A percentile compares a stretch with the other conserved stretches of the same genome.
Evolutionary conservation across 768 basidiomycete species (phyloP).

Genomic region (Suillus placidus): DNA sequence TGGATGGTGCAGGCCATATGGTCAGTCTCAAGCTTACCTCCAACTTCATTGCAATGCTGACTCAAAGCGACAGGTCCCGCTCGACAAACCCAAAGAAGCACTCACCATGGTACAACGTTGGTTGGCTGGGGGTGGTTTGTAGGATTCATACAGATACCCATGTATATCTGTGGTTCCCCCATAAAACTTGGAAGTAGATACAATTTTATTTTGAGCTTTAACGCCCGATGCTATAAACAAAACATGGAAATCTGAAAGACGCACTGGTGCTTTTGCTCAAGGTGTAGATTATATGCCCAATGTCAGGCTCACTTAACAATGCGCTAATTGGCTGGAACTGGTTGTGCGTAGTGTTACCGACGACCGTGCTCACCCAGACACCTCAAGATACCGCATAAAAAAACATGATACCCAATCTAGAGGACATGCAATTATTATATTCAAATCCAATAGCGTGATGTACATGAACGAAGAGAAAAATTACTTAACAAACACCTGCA

Average conservation of each 20-base stretch:
- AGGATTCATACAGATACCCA: conserved; percentile 11
- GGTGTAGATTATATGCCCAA: no score
- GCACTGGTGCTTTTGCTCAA: no score
- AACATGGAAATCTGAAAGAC: no score
- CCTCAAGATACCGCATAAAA: background rate
- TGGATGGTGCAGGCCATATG: conserved; percentile 78
- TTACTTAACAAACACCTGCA: background rate
- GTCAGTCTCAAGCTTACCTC: conserved; percentile 34
- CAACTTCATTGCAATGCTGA: conserved; percentile 10
- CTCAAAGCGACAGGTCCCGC: conserved; percentile 48
- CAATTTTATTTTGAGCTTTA: background rate
- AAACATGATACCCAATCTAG: background rate
- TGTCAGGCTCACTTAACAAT: background rate
- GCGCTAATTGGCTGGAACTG: background rate
- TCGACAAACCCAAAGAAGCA: conserved; percentile 61
- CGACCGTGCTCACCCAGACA: background rate
- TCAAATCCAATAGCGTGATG: background rate
- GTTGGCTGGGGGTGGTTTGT: conserved; percentile 38
- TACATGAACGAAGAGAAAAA: background rate
- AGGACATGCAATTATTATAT: background rate
- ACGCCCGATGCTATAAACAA: background rate
- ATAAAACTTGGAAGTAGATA: background rate
- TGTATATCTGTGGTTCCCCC: background rate
- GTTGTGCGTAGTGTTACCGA: no score
- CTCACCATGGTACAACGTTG: conserved; percentile 53